Base-by-base conservation (phyloP, 106 monocot species). In the Hemerocallis citrina region DNA sequence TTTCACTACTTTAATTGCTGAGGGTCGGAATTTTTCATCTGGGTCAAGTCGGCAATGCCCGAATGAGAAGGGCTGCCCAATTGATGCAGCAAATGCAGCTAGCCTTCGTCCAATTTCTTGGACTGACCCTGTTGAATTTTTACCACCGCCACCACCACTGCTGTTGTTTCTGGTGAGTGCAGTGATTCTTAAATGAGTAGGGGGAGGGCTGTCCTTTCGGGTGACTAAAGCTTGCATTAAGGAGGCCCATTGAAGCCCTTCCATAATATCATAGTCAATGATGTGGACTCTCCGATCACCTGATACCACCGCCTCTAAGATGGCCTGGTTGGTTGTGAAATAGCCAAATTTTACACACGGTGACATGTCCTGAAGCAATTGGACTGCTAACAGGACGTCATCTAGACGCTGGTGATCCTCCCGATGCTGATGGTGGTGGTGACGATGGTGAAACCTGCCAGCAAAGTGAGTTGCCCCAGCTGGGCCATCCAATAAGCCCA, bases 351-450 rank as follows among this genome's bases (percentile, higher is more conserved):
- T 85, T 6, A 79, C 68, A 62, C 67, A 85, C 0, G 84, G 84
- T 6, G 84, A 85, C 84, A 85, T 85, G 73, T 85, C 84, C 52
- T 79, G 84, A 1, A 85, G 79, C 49, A 85, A 40, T 65, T 85
- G 84, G 68, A 76, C 79, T 0, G 84, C 84, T 41, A 68, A 67
- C 10, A 80, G 57, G n/a, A 63, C 56, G 33, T 85, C 84, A 28
- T 52, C 28, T 6, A 64, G 44, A 9, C 62, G 34, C 5, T 34
- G 48, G n/a, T 51, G 69, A 4, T 17, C 42, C 5, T 65, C 29
- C 3, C 65, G 40, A 4, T 44, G 59, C 28, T 52, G 39, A 30
- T 34, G 27, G 39, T 27, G 50, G 41, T 15, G 7, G 46, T 13
- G 36, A 29, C 9, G 50, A 23, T 55, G 24, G 29, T 55, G 61